Evolutionary conservation across 2,329 filamentous ascomycete genomes (phyloP).

Genomic region (Fusarium guadeloupense): DNA sequence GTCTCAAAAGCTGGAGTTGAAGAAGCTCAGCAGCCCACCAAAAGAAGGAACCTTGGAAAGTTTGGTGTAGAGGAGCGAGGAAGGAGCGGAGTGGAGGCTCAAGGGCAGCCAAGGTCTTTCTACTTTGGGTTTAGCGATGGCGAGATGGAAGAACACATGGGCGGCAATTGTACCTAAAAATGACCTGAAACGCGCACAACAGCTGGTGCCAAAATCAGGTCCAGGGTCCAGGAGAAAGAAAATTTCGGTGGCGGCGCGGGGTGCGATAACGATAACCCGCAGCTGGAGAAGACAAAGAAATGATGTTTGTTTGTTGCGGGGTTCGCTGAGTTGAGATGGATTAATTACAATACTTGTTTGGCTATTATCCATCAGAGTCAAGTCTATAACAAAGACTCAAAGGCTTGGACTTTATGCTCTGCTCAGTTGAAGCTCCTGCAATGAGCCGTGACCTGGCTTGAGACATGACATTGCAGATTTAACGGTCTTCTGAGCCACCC

Average conservation of each 20-base stretch:
- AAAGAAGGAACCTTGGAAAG: constrained; percentile 22
- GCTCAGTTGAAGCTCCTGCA: constrained; percentile 4
- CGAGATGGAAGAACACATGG: constrained; percentile 17
- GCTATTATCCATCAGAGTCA: constrained; percentile 3
- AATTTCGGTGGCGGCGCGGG: constrained; percentile 47
- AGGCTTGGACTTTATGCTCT: too few species aligned
- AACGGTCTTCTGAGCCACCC: constrained; percentile 1
- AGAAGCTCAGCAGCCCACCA: constrained; percentile 34
- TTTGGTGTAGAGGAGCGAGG: constrained; percentile 30
- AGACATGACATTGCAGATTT: constrained; percentile 2
- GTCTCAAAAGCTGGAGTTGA: constrained; percentile 22
- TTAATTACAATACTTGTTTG: too few species aligned
- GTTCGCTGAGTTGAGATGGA: not conserved
- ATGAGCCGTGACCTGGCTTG: constrained; percentile 19
- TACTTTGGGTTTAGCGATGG: constrained; percentile 17
- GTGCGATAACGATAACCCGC: constrained; percentile 54
- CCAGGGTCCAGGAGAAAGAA: constrained; percentile 10
- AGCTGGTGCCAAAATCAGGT: constrained; percentile 20
- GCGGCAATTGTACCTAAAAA: not conserved
- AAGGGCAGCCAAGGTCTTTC: constrained; percentile 11
- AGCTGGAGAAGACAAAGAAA: not conserved
- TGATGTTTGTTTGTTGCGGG: not conserved
- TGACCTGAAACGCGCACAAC: constrained; percentile 19
- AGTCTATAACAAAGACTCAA: not conserved
- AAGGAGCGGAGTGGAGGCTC: constrained; percentile 28